Percentiles rank a stretch among this genome's conserved stretches.
phyloP scores from a whole-genome alignment of 2,329 filamentous ascomycete genomes.

The Colletotrichum euphorbiae region DNA sequence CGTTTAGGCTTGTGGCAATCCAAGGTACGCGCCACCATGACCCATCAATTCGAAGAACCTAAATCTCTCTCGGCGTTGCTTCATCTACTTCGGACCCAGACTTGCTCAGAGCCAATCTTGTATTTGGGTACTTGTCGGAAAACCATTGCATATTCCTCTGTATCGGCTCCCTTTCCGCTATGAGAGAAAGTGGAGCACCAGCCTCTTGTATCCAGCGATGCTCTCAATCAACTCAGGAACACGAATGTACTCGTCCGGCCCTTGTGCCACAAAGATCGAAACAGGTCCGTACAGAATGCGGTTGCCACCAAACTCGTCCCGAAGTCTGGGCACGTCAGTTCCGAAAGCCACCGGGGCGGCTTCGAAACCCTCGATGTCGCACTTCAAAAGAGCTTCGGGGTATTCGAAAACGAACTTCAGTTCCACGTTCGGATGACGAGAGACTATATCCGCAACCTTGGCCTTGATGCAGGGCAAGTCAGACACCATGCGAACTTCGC shows the following conservation, averaged over 20 bases:
- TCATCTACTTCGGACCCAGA: too few species aligned
- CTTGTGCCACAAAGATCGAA: constrained; percentile 53
- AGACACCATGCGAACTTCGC: constrained; percentile 52
- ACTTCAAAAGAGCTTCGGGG: constrained; percentile 52
- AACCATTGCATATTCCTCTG: background rate
- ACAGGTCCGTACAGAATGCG: constrained; percentile 55
- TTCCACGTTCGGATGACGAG: constrained; percentile 48
- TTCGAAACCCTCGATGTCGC: constrained; percentile 53
- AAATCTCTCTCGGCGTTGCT: too few species aligned
- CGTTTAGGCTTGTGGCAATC: too few species aligned
- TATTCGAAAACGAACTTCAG: constrained; percentile 52
- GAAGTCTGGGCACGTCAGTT: constrained; percentile 53
- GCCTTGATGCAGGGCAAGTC: constrained; percentile 50
- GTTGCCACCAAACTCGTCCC: constrained; percentile 45
- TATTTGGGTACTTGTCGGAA: too few species aligned
- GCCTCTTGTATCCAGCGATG: constrained; percentile 51
- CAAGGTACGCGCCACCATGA: too few species aligned
- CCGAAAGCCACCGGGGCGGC: constrained; percentile 52
- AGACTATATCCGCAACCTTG: constrained; percentile 48
- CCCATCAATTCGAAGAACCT: too few species aligned
- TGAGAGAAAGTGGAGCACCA: constrained; percentile 42
- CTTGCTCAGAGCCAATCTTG: too few species aligned
- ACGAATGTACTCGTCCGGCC: constrained; percentile 51
- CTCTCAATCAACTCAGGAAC: constrained; percentile 52
- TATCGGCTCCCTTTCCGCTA: too few species aligned